Evolutionary conservation across 2,329 filamentous ascomycete genomes (phyloP).

Genomic region (Ophiocordyceps sinensis): DNA sequence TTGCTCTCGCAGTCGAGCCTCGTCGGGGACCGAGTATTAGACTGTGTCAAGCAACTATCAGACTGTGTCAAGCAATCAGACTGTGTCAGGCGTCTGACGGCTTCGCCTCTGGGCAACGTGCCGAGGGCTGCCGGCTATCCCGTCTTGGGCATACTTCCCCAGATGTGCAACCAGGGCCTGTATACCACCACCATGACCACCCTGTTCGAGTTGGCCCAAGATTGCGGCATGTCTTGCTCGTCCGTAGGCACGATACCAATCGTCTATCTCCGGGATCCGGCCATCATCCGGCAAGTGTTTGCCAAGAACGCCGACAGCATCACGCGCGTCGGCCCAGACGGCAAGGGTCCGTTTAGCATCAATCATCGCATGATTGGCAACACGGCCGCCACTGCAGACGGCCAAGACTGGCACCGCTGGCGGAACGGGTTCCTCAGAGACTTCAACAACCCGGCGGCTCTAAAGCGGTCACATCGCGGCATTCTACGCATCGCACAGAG

Average conservation of each 20-base stretch:
- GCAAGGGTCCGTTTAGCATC: conserved; percentile 1
- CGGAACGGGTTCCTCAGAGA: conserved; percentile 1
- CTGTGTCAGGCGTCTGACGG: neutral
- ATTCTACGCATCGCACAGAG: conserved; percentile 1
- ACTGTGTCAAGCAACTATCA: neutral
- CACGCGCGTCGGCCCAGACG: conserved; percentile 1
- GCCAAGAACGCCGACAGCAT: conserved; percentile 1
- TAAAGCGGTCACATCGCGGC: neutral
- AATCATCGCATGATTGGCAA: neutral
- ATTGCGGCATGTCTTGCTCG: conserved; percentile 1
- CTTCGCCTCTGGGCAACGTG: neutral
- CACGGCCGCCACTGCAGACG: conserved; percentile 2
- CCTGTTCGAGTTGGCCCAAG: neutral
- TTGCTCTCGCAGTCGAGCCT: neutral
- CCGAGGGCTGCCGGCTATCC: conserved; percentile 1
- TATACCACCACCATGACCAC: neutral
- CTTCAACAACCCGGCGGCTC: neutral
- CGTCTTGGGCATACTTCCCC: conserved; percentile 1
- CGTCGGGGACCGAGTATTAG: neutral
- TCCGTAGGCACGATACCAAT: neutral
- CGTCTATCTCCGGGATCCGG: conserved; percentile 1
- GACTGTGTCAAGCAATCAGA: no score
- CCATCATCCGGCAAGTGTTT: conserved; percentile 1
- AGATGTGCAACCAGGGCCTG: conserved; percentile 2
- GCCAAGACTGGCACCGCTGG: conserved; percentile 2